These are phyloP conservation scores for Cystobasidium ongulense DNA, from an alignment of 768 basidiomycete genomes.

Conservation along the genomic window DNA sequence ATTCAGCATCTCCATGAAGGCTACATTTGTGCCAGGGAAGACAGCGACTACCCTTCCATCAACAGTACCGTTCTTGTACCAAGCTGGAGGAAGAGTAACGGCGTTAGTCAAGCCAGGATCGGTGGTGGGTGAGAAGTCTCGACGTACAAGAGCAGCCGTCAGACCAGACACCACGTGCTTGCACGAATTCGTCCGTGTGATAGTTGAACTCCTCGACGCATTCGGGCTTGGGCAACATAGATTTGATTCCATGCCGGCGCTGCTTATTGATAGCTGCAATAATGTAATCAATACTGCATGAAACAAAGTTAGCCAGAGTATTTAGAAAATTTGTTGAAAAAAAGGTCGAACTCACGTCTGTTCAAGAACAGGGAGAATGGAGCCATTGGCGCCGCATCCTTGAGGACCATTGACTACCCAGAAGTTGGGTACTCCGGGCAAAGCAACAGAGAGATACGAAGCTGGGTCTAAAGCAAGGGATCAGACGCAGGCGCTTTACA, in stretches of 20 bases:
- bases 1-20: conserved; percentile 5
- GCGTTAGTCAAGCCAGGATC: neutral
- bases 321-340: neutral
- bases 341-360: neutral
- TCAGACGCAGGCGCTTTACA: neutral
- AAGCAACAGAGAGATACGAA: conserved; percentile 10
- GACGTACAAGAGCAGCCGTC: conserved; percentile 1
- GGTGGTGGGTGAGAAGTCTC: neutral
- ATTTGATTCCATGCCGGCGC: conserved; percentile 6
- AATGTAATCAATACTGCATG: conserved; percentile 11
- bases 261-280: conserved; percentile 17
- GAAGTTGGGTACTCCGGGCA: neutral
- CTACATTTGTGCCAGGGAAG: neutral
- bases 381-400: conserved; percentile 11
- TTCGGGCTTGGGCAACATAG: conserved; percentile 9
- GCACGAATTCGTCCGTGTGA: conserved; percentile 11
- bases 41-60: conserved; percentile 12
- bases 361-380: conserved; percentile 8
- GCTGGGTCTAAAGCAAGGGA: neutral
- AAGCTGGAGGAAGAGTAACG: neutral
- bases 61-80: conserved; percentile 24
- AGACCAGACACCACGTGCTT: conserved; percentile 6
- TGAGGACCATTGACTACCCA: conserved; percentile 23
- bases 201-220: conserved; percentile 24
- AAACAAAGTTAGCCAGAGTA: neutral